Conservation (phyloP, 208 protist species). For the Leishmania tropica region DNA sequence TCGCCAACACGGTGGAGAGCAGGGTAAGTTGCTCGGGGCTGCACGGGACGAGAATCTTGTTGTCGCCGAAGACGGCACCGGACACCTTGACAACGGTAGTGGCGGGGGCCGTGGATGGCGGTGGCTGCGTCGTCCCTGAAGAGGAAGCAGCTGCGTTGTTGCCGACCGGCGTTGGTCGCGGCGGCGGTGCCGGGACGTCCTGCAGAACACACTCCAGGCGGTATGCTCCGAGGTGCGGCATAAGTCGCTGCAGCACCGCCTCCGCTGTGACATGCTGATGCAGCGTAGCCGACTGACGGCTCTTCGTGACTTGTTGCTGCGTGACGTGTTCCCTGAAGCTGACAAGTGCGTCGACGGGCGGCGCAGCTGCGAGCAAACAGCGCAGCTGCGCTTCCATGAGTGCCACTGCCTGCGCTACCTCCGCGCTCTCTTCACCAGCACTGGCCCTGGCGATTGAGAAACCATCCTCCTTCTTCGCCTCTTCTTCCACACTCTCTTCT, state of each 20-base stretch:
- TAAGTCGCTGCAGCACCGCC: slow-evolving; percentile 24
- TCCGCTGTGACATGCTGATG: slow-evolving; percentile 22
- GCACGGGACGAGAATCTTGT: slow-evolving; percentile 65
- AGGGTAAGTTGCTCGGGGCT: slow-evolving; percentile 62
- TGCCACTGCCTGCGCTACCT: slow-evolving; percentile 2
- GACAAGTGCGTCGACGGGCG: slow-evolving; percentile 40
- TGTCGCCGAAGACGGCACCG: slow-evolving; percentile 41
- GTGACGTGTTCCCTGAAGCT: slow-evolving; percentile 32
- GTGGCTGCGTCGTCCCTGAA: not conserved
- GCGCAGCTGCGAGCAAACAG: slow-evolving; percentile 21
- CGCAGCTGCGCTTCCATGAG: slow-evolving; percentile 22
- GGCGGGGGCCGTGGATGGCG: not conserved
- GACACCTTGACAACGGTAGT: slow-evolving; percentile 33
- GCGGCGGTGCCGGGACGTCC: slow-evolving; percentile 15
- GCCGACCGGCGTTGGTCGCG: not conserved
- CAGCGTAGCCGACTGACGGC: not conserved
- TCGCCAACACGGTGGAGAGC: slow-evolving; percentile 39
- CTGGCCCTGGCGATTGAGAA: not conserved
- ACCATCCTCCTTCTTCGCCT: slow-evolving; percentile 6
- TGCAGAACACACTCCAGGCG: slow-evolving; percentile 19
- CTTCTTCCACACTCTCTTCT: slow-evolving; percentile 14
- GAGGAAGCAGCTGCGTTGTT: not conserved
- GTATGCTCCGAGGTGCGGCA: slow-evolving; percentile 24
- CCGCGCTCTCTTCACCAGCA: not conserved
- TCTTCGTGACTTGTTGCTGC: not conserved